These are phyloP conservation scores for Kickxella alabastrina DNA, from an alignment of 192 early-diverging fungal genomes.

Conservation along the genomic window DNA sequence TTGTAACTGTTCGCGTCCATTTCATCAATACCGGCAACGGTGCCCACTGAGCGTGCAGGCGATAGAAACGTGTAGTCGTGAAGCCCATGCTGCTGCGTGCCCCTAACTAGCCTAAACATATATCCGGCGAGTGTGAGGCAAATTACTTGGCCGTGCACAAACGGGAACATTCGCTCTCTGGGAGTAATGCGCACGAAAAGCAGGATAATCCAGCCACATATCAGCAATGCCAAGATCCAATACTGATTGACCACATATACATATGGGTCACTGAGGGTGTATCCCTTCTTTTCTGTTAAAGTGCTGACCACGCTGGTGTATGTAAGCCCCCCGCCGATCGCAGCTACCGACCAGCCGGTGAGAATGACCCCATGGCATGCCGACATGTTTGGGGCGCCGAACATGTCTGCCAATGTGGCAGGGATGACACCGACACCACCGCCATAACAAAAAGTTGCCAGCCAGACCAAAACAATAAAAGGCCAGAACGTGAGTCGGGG, in stretches of 20 bases:
- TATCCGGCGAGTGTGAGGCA: slow-evolving; percentile 55
- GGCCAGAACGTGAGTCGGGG: slow-evolving; percentile 54
- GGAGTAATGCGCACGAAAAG: slow-evolving; percentile 60
- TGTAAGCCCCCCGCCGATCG: slow-evolving; percentile 67
- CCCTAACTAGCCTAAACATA: slow-evolving; percentile 48
- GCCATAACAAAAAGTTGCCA: slow-evolving; percentile 68
- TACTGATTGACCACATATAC: slow-evolving; percentile 61
- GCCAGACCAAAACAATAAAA: slow-evolving; percentile 60
- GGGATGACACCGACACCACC: slow-evolving; percentile 75
- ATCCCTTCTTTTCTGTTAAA: slow-evolving; percentile 31
- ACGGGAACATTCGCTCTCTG: slow-evolving; percentile 64
- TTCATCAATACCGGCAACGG: background rate
- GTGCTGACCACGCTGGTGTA: slow-evolving; percentile 61
- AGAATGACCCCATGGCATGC: slow-evolving; percentile 72
- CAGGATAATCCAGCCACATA: slow-evolving; percentile 56
- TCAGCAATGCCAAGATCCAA: slow-evolving; percentile 64
- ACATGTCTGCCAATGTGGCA: slow-evolving; percentile 73
- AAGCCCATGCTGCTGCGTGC: slow-evolving; percentile 39
- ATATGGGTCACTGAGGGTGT: slow-evolving; percentile 53
- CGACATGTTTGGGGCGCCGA: slow-evolving; percentile 74
- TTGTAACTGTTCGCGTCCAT: background rate
- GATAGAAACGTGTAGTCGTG: slow-evolving; percentile 44
- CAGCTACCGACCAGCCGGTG: slow-evolving; percentile 71
- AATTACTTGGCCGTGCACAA: slow-evolving; percentile 58
- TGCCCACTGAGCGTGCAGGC: too few species aligned